Evolutionary conservation across 306 rosid species (phyloP), one percentile per base, ranked within the genome.

Genomic region (Quercus cerris): DNA sequence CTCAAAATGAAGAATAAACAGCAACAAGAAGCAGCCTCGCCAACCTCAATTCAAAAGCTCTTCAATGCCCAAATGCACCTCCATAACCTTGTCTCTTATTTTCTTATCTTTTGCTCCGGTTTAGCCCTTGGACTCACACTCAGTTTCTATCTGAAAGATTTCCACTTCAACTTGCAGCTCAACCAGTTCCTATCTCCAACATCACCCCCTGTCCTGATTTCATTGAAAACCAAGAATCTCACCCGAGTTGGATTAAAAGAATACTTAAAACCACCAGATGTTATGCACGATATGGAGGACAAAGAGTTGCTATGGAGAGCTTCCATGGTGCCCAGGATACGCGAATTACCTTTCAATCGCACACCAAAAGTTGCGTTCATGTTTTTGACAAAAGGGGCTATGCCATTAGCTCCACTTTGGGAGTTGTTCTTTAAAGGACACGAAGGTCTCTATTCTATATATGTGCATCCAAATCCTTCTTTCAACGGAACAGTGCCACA

Each of bases 271-370:
- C 81, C 87, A 31, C 85, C 93, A 0, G 70, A 35, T 2, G 81
- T 74, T 0, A 79, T 84, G 89, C 98, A 91, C 76, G 87, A 85
- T 28, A 90, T 93, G 97, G 77, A 55, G 17, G 99, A 95, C 25
- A 84, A 83, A 6, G 99, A 95, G 78, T 83, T 95, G 81, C 38
- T 93, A 4, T 84, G 94, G 98, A 89, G 91, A 80, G 98, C 99
- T 70, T 93, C 98, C 0, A 55, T 93, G 82, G 87, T 63, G 38
- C 96, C 92, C 0, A 41, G 41, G 78, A 64, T 86, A 55, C 27
- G 5, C 0, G 74, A 88, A 6, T 9, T n/a, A 0, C 95, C 94
- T 1, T 83, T 86, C 62, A 79, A 84, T 3, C 71, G 69, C 10
- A 77, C 75, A 0, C 91, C 92, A 23, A 94, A 94, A 77, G 84